These are phyloP conservation scores for Elsinoe fawcettii DNA, from an alignment of 2,329 filamentous ascomycete genomes.

Conservation along the genomic window DNA sequence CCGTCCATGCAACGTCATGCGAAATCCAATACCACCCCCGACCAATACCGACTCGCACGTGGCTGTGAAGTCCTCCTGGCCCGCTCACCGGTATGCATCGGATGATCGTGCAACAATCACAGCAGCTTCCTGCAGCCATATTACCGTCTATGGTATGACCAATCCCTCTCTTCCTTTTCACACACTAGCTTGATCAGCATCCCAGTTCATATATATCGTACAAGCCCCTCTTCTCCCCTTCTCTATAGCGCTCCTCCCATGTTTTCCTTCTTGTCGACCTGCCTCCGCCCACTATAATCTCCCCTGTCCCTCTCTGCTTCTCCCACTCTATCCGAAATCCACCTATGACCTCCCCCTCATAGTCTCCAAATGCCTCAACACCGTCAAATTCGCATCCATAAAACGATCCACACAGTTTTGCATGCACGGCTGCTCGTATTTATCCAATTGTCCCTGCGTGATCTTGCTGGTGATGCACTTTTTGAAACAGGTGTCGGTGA, in stretches of 20 bases:
- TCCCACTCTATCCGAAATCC: background rate
- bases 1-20: background rate
- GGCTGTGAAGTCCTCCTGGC: too few relatives aligned
- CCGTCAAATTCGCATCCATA: slow-evolving; percentile 76
- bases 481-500: slow-evolving; percentile 80
- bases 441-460: slow-evolving; percentile 63
- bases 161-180: background rate
- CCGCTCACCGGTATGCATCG: too few relatives aligned
- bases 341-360: slow-evolving; percentile 36
- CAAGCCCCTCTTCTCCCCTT: background rate
- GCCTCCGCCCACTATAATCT: too few relatives aligned
- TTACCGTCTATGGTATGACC: too few relatives aligned
- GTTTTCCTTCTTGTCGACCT: too few relatives aligned
- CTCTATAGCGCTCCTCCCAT: too few relatives aligned
- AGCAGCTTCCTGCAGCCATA: too few relatives aligned
- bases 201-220: background rate
- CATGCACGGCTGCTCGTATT: slow-evolving; percentile 72
- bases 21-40: too few relatives aligned
- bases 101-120: too few relatives aligned
- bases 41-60: too few relatives aligned
- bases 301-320: too few relatives aligned
- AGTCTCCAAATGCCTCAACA: slow-evolving; percentile 75
- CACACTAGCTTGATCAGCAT: too few relatives aligned
- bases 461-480: slow-evolving; percentile 80
- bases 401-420: slow-evolving; percentile 91